Evolutionary conservation across 495 filamentous ascomycete species (phyloP).

Genomic region (Tuber magnatum): DNA sequence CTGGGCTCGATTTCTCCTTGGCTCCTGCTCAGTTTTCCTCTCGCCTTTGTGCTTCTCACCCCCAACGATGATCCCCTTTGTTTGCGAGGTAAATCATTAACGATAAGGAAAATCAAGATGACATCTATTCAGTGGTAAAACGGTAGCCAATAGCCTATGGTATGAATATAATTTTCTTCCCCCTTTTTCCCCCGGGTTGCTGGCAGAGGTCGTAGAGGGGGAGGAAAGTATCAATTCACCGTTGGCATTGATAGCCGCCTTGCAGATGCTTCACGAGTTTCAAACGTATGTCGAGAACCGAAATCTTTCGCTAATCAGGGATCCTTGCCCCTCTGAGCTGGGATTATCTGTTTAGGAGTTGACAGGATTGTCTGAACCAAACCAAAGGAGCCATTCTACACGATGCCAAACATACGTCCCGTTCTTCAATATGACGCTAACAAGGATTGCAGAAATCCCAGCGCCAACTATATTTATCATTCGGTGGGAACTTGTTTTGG

Average conservation of each 20-base stretch:
- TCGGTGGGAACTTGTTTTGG: neutral
- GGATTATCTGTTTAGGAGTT: neutral
- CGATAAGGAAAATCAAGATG: neutral
- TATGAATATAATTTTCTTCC: neutral
- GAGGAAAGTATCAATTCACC: neutral
- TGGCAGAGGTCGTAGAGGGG: neutral
- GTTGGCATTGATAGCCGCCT: neutral
- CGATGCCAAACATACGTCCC: neutral
- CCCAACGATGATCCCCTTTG: neutral
- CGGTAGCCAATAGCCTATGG: neutral
- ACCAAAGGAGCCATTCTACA: neutral
- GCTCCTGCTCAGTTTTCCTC: neutral
- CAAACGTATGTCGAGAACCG: neutral
- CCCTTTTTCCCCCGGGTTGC: neutral
- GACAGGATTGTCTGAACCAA: neutral
- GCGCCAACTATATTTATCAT: neutral
- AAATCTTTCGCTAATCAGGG: neutral
- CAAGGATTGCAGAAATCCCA: neutral
- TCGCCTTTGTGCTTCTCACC: neutral
- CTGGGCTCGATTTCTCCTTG: neutral
- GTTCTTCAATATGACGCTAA: neutral
- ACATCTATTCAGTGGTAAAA: neutral
- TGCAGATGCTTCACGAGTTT: neutral
- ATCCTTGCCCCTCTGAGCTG: neutral
- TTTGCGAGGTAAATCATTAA: neutral